Evolutionary conservation across 257 asterid genomes (phyloP), one percentile per base, ranked within the genome.

Genomic region (Gentiana macrophylla): DNA sequence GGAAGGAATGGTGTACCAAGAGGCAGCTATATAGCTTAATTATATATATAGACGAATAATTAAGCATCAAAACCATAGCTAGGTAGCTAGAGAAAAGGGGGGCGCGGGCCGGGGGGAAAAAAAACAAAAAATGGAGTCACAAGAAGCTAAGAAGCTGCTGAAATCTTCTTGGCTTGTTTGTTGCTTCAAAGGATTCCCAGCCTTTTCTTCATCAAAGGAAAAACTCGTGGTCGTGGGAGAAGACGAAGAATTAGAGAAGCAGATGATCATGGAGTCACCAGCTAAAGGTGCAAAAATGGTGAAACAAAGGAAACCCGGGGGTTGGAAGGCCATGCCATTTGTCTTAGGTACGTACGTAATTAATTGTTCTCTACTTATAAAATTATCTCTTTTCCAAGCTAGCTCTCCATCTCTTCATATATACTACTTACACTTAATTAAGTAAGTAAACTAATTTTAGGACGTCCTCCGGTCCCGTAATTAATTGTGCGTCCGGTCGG

Each of bases 321-420:
- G 93, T 53, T 83, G 92, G 92, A 86, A 63, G 53, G 69, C 89
- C 74, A 85, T 85, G 84, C 84, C 86, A 13, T 82, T 58, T 50
- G 61, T 85, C 50, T 65, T 85, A 58, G 92, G 92, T 85, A 12
- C 24, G 24, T 24, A 24, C 24, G 24, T 24, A 24, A 24, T 24
- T 24, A 24, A 24, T 24, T 24, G 0, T 24, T 24, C 24, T 24
- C 24, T 24, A 24, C 24, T 24, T 24, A 24, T 0, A 0, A 0
- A 24, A 24, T 24, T 44, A 35, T 12, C 12, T 53, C 56, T 57
- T 57, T 55, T 66, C 63, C 70, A 52, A 57, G 56, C 47, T 44
- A 51, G 32, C 47, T 34, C 60, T 59, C 45, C 54, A 64, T 63
- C 67, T 61, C 62, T 64, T 57, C 37, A 15, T 48, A 3, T 24